Evolutionary conservation across 257 asterid species (phyloP), one percentile per base, ranked within the genome.

Genomic region (Sherardia arvensis): DNA sequence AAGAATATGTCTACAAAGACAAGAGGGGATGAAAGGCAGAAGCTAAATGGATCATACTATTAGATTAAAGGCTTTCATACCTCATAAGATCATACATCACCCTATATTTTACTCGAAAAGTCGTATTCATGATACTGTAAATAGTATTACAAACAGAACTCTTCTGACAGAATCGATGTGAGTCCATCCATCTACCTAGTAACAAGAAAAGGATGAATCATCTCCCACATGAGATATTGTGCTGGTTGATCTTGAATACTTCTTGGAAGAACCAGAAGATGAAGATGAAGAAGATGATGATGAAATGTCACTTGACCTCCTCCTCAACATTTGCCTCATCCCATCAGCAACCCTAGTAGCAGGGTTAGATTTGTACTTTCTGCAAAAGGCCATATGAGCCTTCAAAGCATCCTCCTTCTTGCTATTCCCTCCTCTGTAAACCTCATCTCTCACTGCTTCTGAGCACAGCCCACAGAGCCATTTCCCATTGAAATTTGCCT

Each of bases 391-490:
- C 89, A 91, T 88, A 71, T 86, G 98, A 36, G 91, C 98, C 30
- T 66, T 85, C 12, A 92, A 80, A 12, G 97, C 97, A 45, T 92
- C 98, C 11, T 80, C 87, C 62, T 55, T 55, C 10, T 25, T 55
- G 1, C 15, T 53, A 30, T 74, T 77, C 48, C 80, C 83, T 7
- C 84, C 90, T 70, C 93, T 70, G 53, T 20, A 65, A 0, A 73
- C 83, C 78, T 92, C 97, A 68, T 92, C 95, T 66, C 95, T 75
- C 0, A 92, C 98, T 0, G 95, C 98, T 65, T 88, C 97, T 0
- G 91, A 88, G 21, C 98, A 92, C 54, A 92, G 33, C 2, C 97
- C 98, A 47, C 95, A 91, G 0, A 92, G 81, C 97, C 98, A 92
- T 74, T 88, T 88, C 1, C 95, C 98, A 8, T 83, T 81, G 63